A percentile compares a stretch with the other conserved stretches of the same genome.
Evolutionary conservation across 345 rosid species (phyloP).

Genomic region (Populus nigra): DNA sequence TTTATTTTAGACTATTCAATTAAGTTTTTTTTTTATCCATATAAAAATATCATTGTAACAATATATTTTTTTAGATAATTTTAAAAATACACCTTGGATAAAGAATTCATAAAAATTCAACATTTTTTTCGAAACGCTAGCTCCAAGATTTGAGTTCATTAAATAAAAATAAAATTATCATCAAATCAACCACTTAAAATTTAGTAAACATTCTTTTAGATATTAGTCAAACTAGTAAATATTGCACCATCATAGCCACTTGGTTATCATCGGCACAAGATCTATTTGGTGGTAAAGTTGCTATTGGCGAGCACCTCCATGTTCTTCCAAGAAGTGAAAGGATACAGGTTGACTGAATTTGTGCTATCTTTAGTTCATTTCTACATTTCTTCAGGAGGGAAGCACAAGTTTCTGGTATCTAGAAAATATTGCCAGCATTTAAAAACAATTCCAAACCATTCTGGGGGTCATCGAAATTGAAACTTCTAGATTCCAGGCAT

Average conservation of each 20-base stretch:
- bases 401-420: not conserved
- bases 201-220: not conserved
- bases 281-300: not conserved
- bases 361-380: not conserved
- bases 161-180: no score
- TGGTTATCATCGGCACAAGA: not conserved
- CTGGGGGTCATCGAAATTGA: not conserved
- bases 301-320: not conserved
- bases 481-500: not conserved
- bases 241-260: not conserved
- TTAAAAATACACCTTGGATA: no score
- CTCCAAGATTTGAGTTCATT: no score
- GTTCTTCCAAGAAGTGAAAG: not conserved
- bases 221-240: not conserved
- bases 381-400: not conserved
- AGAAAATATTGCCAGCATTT: not conserved
- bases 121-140: no score
- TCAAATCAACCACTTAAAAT: no score
- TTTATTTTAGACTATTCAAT: no score
- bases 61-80: no score
- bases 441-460: not conserved
- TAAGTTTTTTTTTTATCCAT: no score
- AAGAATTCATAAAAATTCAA: no score
- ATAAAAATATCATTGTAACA: no score
- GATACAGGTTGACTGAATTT: not conserved